These are phyloP conservation scores for Ammopiptanthus mongolicus DNA, from an alignment of 306 rosid species.

Conservation along the genomic window DNA sequence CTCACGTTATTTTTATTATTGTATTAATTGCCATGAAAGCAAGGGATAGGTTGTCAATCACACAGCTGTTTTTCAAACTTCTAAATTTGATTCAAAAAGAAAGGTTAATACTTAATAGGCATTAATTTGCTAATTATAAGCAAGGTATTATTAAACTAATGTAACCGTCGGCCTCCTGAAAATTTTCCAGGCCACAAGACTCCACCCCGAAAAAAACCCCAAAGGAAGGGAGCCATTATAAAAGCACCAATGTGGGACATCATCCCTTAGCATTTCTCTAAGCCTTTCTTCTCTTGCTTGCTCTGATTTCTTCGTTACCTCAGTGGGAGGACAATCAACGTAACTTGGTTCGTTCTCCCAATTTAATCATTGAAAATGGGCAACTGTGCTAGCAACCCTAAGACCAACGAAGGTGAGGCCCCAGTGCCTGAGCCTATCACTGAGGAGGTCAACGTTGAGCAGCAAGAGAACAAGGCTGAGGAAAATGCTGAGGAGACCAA, in stretches of 20 bases:
- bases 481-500: background rate
- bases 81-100: background rate
- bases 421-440: constrained; percentile 15
- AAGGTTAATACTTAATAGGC: background rate
- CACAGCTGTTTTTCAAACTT: constrained; percentile 12
- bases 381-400: constrained; percentile 30
- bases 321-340: background rate
- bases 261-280: background rate
- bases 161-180: constrained; percentile 19
- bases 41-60: background rate
- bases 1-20: background rate
- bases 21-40: background rate
- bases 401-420: constrained; percentile 19
- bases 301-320: background rate
- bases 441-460: constrained; percentile 21
- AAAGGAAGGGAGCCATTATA: background rate
- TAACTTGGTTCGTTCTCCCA: constrained; percentile 18
- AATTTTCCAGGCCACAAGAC: constrained; percentile 13
- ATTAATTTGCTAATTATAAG: constrained; percentile 12
- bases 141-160: background rate
- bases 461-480: background rate
- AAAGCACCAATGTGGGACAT: background rate
- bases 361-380: constrained; percentile 24
- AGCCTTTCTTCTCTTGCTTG: background rate
- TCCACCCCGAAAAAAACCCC: background rate